phyloP scores from a whole-genome alignment of 345 rosid genomes.

The Salix exigua region DNA sequence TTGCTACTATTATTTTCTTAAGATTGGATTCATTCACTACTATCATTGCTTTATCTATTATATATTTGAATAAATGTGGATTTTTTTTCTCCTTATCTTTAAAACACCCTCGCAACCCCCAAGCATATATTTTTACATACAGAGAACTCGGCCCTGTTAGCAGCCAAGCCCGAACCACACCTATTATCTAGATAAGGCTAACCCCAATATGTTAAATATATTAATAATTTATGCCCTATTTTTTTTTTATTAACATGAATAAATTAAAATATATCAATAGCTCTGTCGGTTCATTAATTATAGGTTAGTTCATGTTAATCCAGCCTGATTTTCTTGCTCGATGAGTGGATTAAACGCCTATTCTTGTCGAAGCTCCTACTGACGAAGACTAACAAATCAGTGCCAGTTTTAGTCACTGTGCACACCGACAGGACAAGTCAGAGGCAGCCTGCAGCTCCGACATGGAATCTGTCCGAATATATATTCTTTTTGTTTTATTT shows the following conservation, averaged over 20 bases:
- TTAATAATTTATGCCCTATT: slow-evolving; percentile 18
- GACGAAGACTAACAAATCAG: neutral
- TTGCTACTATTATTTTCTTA: too few species aligned
- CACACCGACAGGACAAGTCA: slow-evolving; percentile 1
- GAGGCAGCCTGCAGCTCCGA: neutral
- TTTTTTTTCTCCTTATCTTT: too few species aligned
- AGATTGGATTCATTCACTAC: too few species aligned
- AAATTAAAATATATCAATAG: neutral
- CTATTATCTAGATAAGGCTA: neutral
- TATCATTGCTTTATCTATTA: too few species aligned
- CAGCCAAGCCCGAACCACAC: too few species aligned
- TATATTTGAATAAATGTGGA: too few species aligned
- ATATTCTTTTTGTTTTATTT: too few species aligned
- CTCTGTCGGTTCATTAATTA: neutral
- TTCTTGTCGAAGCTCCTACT: neutral
- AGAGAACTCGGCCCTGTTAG: too few species aligned
- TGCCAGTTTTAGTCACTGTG: neutral
- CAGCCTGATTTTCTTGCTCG: neutral
- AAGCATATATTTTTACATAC: too few species aligned
- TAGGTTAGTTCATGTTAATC: neutral
- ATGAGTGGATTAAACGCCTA: too few species aligned
- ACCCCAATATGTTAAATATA: slow-evolving; percentile 20
- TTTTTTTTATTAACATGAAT: neutral
- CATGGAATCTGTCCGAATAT: neutral
- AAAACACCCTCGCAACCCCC: too few species aligned